Conservation (phyloP, 2,329 filamentous ascomycete species). For the Phialophora tarda region DNA sequence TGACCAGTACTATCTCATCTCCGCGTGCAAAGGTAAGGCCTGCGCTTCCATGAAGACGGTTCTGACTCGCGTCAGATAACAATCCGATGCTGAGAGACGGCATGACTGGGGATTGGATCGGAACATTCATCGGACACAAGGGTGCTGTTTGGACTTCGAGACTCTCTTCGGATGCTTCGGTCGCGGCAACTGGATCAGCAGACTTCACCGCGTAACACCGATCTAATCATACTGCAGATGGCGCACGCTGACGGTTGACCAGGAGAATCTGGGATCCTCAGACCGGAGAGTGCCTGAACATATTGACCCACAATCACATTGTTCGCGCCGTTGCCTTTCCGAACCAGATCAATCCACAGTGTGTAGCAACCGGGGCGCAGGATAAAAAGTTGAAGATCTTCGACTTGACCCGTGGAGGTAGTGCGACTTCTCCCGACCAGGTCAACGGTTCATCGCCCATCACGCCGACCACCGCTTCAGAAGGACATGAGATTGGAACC, state of each 20-base stretch:
- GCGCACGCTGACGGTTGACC: conserved; percentile 18
- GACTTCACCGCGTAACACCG: conserved; percentile 85
- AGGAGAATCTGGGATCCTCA: conserved; percentile 98
- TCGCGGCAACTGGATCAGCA: conserved; percentile 90
- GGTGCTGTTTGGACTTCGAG: conserved; percentile 96
- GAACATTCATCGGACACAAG: conserved; percentile 97
- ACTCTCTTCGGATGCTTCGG: conserved; percentile 82
- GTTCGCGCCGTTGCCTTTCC: conserved; percentile 92
- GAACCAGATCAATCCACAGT: conserved; percentile 74
- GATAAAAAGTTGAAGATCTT: conserved; percentile 97
- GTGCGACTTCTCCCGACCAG: conserved; percentile 52
- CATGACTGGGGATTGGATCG: conserved; percentile 95
- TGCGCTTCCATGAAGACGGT: neutral
- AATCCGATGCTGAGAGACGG: conserved; percentile 98
- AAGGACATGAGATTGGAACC: conserved; percentile 74
- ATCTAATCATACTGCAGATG: neutral
- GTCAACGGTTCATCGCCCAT: conserved; percentile 47
- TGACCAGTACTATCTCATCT: conserved; percentile 88
- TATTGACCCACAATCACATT: conserved; percentile 90
- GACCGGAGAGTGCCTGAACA: conserved; percentile 85
- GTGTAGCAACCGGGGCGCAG: conserved; percentile 89
- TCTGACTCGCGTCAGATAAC: conserved; percentile 68
- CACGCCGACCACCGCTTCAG: conserved; percentile 46
- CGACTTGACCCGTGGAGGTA: conserved; percentile 65
- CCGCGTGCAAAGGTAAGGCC: conserved; percentile 79